Conservation (phyloP, 768 basidiomycete genomes). For the button mushroom (Agaricus bisporus) region DNA sequence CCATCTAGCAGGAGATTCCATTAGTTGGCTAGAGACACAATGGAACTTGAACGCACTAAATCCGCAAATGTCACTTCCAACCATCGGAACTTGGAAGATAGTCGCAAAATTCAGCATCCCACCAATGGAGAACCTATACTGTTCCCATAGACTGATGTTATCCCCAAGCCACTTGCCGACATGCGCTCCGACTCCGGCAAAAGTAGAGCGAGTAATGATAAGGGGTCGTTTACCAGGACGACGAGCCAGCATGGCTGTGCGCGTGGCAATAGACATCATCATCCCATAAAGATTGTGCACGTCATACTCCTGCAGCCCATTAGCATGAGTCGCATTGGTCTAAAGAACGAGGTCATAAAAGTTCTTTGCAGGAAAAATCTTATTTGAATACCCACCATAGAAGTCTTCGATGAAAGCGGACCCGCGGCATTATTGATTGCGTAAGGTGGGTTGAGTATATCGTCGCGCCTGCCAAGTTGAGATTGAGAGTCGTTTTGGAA, state of each 20-base stretch:
- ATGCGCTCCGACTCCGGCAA: constrained; percentile 57
- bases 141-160: constrained; percentile 52
- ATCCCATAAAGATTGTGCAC: constrained; percentile 65
- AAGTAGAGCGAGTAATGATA: constrained; percentile 70
- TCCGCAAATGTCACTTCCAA: constrained; percentile 71
- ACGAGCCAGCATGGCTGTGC: constrained; percentile 54
- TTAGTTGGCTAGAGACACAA: not conserved
- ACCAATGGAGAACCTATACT: constrained; percentile 55
- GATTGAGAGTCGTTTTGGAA: constrained; percentile 23
- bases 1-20: constrained; percentile 25
- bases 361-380: not conserved
- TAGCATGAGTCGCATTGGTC: constrained; percentile 45
- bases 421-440: constrained; percentile 54
- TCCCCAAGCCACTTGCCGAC: constrained; percentile 78
- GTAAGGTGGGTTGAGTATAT: constrained; percentile 49
- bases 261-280: constrained; percentile 65
- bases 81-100: constrained; percentile 68
- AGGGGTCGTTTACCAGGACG: constrained; percentile 55
- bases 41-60: constrained; percentile 33
- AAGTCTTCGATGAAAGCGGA: constrained; percentile 46
- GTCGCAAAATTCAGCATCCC: constrained; percentile 63
- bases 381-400: constrained; percentile 33
- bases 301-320: constrained; percentile 55
- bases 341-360: constrained; percentile 11
- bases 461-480: constrained; percentile 19